These are phyloP conservation scores for Symbiotaphrina buchneri DNA, from an alignment of 495 filamentous ascomycete genomes.

Conservation along the genomic window DNA sequence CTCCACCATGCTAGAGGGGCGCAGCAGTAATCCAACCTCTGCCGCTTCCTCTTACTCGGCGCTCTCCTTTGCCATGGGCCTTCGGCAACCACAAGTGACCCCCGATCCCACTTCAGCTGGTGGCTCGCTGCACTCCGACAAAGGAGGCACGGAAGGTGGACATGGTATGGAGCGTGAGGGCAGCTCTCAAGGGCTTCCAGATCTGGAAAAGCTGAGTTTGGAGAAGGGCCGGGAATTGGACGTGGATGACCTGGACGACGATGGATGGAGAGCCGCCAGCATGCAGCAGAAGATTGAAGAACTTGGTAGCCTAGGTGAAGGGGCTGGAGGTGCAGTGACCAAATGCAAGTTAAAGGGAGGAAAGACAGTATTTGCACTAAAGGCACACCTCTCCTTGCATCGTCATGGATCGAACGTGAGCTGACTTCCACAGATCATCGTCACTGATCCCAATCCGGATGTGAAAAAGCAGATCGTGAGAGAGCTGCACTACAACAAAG, in stretches of 20 bases:
- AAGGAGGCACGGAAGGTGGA: constrained; percentile 30
- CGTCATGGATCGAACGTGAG: background rate
- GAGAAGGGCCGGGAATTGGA: constrained; percentile 30
- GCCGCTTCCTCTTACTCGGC: constrained; percentile 64
- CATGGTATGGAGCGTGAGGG: constrained; percentile 12
- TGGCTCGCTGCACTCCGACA: constrained; percentile 60
- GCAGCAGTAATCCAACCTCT: constrained; percentile 52
- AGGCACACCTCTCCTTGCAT: constrained; percentile 60
- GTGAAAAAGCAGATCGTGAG: constrained; percentile 95
- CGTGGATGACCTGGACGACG: constrained; percentile 85
- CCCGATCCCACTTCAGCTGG: constrained; percentile 81
- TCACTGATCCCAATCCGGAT: constrained; percentile 89
- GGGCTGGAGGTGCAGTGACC: constrained; percentile 88
- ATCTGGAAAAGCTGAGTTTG: constrained; percentile 7
- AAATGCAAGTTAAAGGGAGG: constrained; percentile 70
- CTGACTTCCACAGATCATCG: constrained; percentile 55
- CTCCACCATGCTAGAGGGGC: constrained; percentile 48
- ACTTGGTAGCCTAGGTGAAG: constrained; percentile 79
- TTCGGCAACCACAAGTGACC: constrained; percentile 31
- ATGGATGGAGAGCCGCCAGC: constrained; percentile 83
- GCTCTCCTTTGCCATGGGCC: constrained; percentile 43
- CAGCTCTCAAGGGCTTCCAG: constrained; percentile 7
- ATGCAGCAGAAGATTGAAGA: constrained; percentile 71
- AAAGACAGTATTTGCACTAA: constrained; percentile 88
- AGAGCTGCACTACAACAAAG: constrained; percentile 92